Evolutionary conservation across 352 stramenopile species (phyloP), one percentile per base, ranked within the genome.

Genomic region (Globisporangium carolinianum): DNA sequence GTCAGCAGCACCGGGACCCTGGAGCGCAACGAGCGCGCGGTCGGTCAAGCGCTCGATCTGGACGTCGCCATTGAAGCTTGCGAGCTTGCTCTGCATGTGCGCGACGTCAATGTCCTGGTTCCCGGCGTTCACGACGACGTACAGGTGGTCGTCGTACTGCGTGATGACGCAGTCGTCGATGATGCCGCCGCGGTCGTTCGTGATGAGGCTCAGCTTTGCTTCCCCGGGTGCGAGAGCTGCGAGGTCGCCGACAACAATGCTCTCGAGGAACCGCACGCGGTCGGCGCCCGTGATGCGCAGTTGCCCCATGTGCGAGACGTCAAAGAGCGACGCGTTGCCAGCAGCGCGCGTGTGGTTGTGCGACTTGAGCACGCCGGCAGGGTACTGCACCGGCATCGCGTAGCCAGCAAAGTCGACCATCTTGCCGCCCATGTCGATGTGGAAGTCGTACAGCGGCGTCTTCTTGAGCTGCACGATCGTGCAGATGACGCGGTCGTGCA

Each of bases 231-330:
- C 59, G 6, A 99, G 66, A 39, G 84, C 77, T 51, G 73, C 75
- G 63, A 99, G 86, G 65, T 99, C 96, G 18, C 91, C 95, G 6
- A 99, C 95, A 6, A 99, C 94, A 36, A 98, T 73, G 54, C 76
- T 92, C 75, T 99, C 96, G 11, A 99, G 71, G 75, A 99, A 99
- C 35, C 75, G 66, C 9, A 90, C 83, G n/a, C 93, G 85, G 73
- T 99, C 97, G 24, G 86, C 86, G 48, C 97, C 97, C 75, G 71
- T 92, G 72, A 94, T 95, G 79, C 76, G 83, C 67, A 90, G 67
- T 76, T 99, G 96, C 39, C 97, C 97, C 97, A 99, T 99, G 81
- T 99, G 97, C 41, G 91, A 98, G 38, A 99, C 97, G 76, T 99
- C 97, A 73, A 99, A 99, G 24, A 99, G 75, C 55, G 87, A 94